Percentiles rank a stretch among this genome's conserved stretches.
Conservation (phyloP, 2,329 filamentous ascomycete genomes). For the Curvularia lunata region DNA sequence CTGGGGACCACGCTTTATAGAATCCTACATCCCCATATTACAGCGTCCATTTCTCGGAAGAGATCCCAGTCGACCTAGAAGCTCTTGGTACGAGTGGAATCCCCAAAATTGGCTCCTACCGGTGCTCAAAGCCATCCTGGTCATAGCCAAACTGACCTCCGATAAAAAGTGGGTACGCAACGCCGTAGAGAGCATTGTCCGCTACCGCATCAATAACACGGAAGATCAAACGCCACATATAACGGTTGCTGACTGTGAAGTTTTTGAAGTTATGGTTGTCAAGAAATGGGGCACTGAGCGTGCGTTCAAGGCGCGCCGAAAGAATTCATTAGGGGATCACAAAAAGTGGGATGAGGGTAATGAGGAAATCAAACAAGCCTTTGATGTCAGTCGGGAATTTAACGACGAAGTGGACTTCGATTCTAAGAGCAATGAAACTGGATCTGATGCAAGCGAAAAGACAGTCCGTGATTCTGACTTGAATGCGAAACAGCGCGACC, state of each 20-base stretch:
- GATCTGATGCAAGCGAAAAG: not conserved
- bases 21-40: slow-evolving; percentile 37
- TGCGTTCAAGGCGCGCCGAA: slow-evolving; percentile 40
- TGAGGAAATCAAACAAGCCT: slow-evolving; percentile 33
- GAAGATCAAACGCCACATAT: slow-evolving; percentile 44
- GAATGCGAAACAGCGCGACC: not conserved
- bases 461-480: not conserved
- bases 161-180: slow-evolving; percentile 33
- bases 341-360: slow-evolving; percentile 25
- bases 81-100: slow-evolving; percentile 33
- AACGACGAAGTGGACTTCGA: slow-evolving; percentile 2
- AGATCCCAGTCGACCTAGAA: slow-evolving; percentile 25
- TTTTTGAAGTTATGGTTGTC: slow-evolving; percentile 42
- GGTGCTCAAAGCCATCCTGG: slow-evolving; percentile 37
- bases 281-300: slow-evolving; percentile 31
- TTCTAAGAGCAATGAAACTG: slow-evolving; percentile 1
- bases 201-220: slow-evolving; percentile 40
- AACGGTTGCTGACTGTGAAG: slow-evolving; percentile 42
- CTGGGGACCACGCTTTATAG: slow-evolving; percentile 41
- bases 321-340: slow-evolving; percentile 36
- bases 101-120: slow-evolving; percentile 40
- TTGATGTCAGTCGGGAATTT: slow-evolving; percentile 17
- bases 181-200: slow-evolving; percentile 37
- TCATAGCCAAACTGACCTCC: slow-evolving; percentile 30
- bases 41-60: slow-evolving; percentile 38